Evolutionary conservation across 2,329 filamentous ascomycete genomes (phyloP).

Genomic region (Colletotrichum sp.): DNA sequence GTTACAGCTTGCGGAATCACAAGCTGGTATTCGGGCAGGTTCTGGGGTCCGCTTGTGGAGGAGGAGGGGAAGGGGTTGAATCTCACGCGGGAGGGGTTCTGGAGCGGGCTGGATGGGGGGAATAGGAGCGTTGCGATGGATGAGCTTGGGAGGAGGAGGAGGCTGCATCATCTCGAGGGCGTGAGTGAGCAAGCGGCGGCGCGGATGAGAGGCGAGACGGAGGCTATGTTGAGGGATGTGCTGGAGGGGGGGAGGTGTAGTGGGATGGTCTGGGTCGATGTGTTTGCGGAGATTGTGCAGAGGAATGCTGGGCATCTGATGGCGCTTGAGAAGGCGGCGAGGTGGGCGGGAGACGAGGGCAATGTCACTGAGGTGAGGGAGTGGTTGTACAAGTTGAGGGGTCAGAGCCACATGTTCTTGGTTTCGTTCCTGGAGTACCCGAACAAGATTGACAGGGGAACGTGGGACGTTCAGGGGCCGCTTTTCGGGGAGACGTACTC

Average conservation of each 20-base stretch:
- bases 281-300: conserved; percentile 47
- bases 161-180: conserved; percentile 39
- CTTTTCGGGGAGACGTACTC: conserved; percentile 41
- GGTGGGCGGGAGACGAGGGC: conserved; percentile 11
- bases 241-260: conserved; percentile 31
- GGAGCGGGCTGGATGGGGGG: conserved; percentile 32
- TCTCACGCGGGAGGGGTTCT: conserved; percentile 44
- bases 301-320: conserved; percentile 38
- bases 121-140: conserved; percentile 33
- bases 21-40: conserved; percentile 48
- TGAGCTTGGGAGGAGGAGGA: conserved; percentile 39
- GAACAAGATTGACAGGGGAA: neutral
- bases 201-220: conserved; percentile 35
- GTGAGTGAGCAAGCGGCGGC: conserved; percentile 35
- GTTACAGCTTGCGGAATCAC: conserved; percentile 46
- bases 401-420: conserved; percentile 46
- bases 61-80: conserved; percentile 44
- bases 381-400: conserved; percentile 38
- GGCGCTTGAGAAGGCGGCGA: conserved; percentile 32
- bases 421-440: conserved; percentile 53
- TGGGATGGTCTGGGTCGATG: conserved; percentile 48
- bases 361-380: conserved; percentile 29
- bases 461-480: conserved; percentile 36
- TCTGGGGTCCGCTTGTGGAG: conserved; percentile 24
- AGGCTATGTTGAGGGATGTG: conserved; percentile 30